phyloP scores from a whole-genome alignment of 2,329 filamentous ascomycete genomes.

The Tolypocladium ovalisporum region DNA sequence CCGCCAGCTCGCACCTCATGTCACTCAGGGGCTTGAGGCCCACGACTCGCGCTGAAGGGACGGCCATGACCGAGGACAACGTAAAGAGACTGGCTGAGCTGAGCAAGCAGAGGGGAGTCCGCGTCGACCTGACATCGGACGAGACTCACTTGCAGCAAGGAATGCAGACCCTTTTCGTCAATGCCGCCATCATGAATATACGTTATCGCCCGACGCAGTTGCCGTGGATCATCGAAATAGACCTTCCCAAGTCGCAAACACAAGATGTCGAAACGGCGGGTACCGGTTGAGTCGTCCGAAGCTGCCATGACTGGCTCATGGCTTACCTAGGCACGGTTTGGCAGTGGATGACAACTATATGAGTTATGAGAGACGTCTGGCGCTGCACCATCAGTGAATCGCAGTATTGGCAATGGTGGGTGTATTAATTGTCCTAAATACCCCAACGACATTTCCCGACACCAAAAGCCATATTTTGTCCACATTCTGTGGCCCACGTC shows the following conservation, averaged over 20 bases:
- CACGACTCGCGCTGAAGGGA: conserved; percentile 9
- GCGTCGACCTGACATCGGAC: conserved; percentile 26
- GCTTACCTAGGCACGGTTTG: too few relatives aligned
- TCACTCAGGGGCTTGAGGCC: conserved; percentile 17
- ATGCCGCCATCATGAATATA: conserved; percentile 42
- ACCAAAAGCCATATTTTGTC: neutral
- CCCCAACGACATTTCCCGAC: neutral
- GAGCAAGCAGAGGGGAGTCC: conserved; percentile 16
- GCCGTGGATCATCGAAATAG: conserved; percentile 42
- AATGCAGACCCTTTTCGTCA: conserved; percentile 47
- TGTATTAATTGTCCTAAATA: neutral
- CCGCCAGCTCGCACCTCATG: conserved; percentile 24
- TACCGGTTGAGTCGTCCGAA: neutral
- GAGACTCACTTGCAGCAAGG: conserved; percentile 19
- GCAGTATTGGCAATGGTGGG: neutral
- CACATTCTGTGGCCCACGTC: neutral
- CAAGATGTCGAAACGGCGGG: neutral
- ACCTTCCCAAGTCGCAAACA: conserved; percentile 16
- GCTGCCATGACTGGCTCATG: neutral
- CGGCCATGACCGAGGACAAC: conserved; percentile 4
- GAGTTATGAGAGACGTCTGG: too few relatives aligned
- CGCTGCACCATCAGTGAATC: neutral
- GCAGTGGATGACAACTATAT: too few relatives aligned
- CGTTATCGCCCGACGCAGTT: conserved; percentile 30
- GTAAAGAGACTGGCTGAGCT: conserved; percentile 8